Evolutionary conservation across 1,284 basidiomycete genomes (phyloP).

Genomic region (Vanrija humicola): DNA sequence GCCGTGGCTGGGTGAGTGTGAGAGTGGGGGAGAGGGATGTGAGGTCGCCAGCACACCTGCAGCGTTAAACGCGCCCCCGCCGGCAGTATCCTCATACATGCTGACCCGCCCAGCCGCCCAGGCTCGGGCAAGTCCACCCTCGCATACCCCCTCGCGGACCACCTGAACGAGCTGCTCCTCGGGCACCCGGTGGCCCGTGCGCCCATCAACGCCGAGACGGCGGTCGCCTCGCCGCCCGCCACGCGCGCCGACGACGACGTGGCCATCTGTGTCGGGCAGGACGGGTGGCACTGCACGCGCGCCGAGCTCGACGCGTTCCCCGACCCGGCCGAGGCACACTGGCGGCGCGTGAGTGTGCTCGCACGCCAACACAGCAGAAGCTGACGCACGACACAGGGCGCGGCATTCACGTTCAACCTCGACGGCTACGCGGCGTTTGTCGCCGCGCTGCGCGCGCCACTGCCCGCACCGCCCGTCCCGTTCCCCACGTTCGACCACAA

Average conservation of each 20-base stretch:
- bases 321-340: slow-evolving; percentile 67
- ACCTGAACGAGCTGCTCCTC: slow-evolving; percentile 37
- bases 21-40: slow-evolving; percentile 21
- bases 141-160: slow-evolving; percentile 46
- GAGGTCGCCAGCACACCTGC: background rate
- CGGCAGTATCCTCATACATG: background rate
- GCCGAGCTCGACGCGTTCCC: slow-evolving; percentile 40
- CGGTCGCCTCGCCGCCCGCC: slow-evolving; percentile 4
- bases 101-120: slow-evolving; percentile 31
- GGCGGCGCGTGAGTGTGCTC: slow-evolving; percentile 52
- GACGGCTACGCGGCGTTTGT: slow-evolving; percentile 68
- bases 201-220: slow-evolving; percentile 1
- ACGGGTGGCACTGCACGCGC: slow-evolving; percentile 54
- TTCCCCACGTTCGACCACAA: slow-evolving; percentile 52
- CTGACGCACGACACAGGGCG: slow-evolving; percentile 31
- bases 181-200: slow-evolving; percentile 1
- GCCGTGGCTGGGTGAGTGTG: slow-evolving; percentile 48
- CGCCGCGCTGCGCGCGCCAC: slow-evolving; percentile 56
- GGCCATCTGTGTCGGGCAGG: slow-evolving; percentile 52
- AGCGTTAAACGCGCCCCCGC: background rate
- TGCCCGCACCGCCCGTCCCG: slow-evolving; percentile 46
- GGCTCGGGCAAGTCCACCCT: slow-evolving; percentile 54
- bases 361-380: background rate
- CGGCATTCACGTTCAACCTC: slow-evolving; percentile 52
- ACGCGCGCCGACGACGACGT: slow-evolving; percentile 8